These are phyloP conservation scores for Xenosphaeropsis pyriputrescens DNA, from an alignment of 2,329 filamentous ascomycete genomes.

Conservation along the genomic window DNA sequence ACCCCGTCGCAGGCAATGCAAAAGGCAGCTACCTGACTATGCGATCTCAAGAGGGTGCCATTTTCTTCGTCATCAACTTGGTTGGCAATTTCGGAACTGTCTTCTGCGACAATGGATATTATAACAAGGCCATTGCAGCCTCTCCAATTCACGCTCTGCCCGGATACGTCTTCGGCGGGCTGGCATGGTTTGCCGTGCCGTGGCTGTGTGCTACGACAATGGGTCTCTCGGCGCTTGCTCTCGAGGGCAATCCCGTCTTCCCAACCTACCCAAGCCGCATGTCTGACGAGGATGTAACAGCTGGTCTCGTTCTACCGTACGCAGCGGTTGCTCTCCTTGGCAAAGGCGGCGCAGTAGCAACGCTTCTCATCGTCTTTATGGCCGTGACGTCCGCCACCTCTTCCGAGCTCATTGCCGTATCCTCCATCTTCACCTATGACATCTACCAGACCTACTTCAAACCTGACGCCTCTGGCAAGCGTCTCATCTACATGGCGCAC, in stretches of 20 bases:
- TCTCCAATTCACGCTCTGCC: constrained; percentile 74
- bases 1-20: constrained; percentile 69
- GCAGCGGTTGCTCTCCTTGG: constrained; percentile 75
- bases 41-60: constrained; percentile 63
- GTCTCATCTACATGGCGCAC: constrained; percentile 71
- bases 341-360: constrained; percentile 64
- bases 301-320: constrained; percentile 73
- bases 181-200: constrained; percentile 86
- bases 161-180: constrained; percentile 65
- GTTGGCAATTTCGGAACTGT: constrained; percentile 69
- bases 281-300: constrained; percentile 58
- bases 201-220: constrained; percentile 83
- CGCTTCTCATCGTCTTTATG: constrained; percentile 75
- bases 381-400: constrained; percentile 77
- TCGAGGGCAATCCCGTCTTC: constrained; percentile 60
- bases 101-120: constrained; percentile 80
- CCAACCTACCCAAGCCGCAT: constrained; percentile 63
- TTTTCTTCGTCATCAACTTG: constrained; percentile 87
- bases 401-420: constrained; percentile 75
- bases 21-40: constrained; percentile 79
- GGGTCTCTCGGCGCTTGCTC: constrained; percentile 66
- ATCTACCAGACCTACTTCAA: constrained; percentile 81
- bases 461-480: constrained; percentile 57
- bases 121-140: constrained; percentile 87
- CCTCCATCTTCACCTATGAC: constrained; percentile 79